Evolutionary conservation across 495 filamentous ascomycete genomes (phyloP).

Genomic region (Talaromyces adpressus): DNA sequence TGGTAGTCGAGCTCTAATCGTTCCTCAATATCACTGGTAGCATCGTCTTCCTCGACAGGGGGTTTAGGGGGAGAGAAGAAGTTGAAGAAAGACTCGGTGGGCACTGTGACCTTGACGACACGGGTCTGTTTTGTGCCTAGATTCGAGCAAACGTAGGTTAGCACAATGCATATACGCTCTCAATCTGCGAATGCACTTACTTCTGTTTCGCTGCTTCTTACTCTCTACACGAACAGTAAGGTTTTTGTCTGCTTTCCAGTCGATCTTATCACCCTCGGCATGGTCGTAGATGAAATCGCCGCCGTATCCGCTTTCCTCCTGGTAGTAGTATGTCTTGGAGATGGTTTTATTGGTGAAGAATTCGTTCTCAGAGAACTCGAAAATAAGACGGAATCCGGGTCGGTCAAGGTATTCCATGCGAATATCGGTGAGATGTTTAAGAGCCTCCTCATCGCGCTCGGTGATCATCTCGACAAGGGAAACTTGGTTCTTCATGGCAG

Average conservation of each 20-base stretch:
- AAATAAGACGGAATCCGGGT: constrained; percentile 95
- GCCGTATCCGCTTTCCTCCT: constrained; percentile 95
- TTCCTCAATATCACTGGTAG: constrained; percentile 88
- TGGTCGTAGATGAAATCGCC: constrained; percentile 99
- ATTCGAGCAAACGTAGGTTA: constrained; percentile 21
- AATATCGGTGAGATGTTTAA: constrained; percentile 88
- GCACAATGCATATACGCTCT: constrained; percentile 1
- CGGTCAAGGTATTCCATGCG: constrained; percentile 99
- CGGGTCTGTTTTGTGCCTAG: constrained; percentile 97
- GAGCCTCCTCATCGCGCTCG: constrained; percentile 86
- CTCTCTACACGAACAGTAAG: constrained; percentile 91
- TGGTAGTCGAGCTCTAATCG: constrained; percentile 98
- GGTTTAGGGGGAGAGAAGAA: constrained; percentile 96
- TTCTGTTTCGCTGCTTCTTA: constrained; percentile 99
- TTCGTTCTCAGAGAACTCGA: constrained; percentile 90
- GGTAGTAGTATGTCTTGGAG: constrained; percentile 98
- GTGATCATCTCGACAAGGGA: constrained; percentile 97
- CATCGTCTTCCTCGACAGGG: constrained; percentile 65
- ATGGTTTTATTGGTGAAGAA: constrained; percentile 96
- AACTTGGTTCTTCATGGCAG: constrained; percentile 98
- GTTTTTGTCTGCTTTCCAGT: constrained; percentile 92
- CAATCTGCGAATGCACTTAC: constrained; percentile 44
- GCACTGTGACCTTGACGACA: constrained; percentile 97
- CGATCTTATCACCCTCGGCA: constrained; percentile 94
- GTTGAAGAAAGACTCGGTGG: constrained; percentile 99